Percentiles rank a stretch among this genome's conserved stretches.
Conservation (phyloP, 768 basidiomycete genomes). For the Baorangia bicolor region DNA sequence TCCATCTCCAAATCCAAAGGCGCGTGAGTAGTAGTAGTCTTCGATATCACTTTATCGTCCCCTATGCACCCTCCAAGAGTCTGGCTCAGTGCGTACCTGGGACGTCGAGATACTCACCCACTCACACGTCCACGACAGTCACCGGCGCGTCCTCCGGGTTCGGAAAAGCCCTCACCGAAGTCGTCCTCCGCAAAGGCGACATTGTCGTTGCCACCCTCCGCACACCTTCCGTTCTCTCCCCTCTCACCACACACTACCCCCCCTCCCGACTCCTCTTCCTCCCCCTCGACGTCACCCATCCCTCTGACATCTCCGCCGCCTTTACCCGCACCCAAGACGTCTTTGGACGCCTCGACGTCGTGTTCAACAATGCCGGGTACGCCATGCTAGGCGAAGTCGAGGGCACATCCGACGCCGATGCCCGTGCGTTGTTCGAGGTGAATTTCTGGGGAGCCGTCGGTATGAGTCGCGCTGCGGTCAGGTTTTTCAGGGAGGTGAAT, state of each 20-base stretch:
- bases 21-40: no score
- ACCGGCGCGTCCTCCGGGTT: constrained; percentile 40
- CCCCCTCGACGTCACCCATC: constrained; percentile 39
- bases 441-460: constrained; percentile 20
- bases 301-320: constrained; percentile 31
- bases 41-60: no score
- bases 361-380: constrained; percentile 43
- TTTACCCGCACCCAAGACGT: constrained; percentile 32
- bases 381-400: constrained; percentile 34
- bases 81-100: constrained; percentile 8
- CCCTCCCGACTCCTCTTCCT: constrained; percentile 34
- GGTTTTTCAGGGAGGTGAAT: constrained; percentile 37
- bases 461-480: constrained; percentile 27
- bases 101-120: not conserved
- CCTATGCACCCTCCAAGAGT: constrained; percentile 5
- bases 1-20: no score
- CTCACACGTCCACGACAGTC: not conserved
- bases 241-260: constrained; percentile 26
- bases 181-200: constrained; percentile 36
- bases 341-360: constrained; percentile 44
- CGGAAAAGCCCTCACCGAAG: constrained; percentile 33
- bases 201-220: constrained; percentile 43
- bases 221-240: constrained; percentile 30
- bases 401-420: constrained; percentile 29
- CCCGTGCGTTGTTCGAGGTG: constrained; percentile 35